Conservation (phyloP, 495 filamentous ascomycete genomes). For the Xylaria grammica region DNA sequence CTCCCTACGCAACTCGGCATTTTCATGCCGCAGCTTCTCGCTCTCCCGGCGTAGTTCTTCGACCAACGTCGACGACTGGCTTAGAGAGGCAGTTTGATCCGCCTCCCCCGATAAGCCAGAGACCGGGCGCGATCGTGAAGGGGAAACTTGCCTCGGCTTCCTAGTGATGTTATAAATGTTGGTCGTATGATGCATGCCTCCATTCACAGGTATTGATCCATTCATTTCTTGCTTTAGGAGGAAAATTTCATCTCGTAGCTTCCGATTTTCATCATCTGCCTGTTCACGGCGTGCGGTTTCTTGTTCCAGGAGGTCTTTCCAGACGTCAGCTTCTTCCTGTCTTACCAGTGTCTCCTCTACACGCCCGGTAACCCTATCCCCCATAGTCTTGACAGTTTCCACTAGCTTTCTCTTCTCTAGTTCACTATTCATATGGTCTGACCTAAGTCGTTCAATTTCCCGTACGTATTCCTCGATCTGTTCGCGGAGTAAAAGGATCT, state of each 20-base stretch:
- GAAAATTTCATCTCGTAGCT: conserved; percentile 82
- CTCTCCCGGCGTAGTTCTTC: conserved; percentile 65
- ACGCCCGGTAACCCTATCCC: conserved; percentile 62
- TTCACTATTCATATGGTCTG: conserved; percentile 76
- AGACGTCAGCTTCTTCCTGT: conserved; percentile 89
- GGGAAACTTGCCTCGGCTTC: conserved; percentile 60
- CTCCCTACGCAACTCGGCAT: conserved; percentile 88
- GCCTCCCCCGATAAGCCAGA: conserved; percentile 64
- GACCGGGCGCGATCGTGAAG: conserved; percentile 65
- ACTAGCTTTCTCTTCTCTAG: conserved; percentile 81
- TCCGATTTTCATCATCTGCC: conserved; percentile 84
- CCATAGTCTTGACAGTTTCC: conserved; percentile 75
- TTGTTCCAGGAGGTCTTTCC: conserved; percentile 93
- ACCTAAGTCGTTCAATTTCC: conserved; percentile 79
- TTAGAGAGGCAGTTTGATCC: conserved; percentile 59
- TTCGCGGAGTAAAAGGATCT: conserved; percentile 82
- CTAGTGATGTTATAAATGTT: conserved; percentile 68
- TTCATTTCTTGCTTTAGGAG: conserved; percentile 69
- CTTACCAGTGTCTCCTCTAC: conserved; percentile 70
- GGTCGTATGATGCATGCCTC: conserved; percentile 57
- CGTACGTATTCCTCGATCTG: conserved; percentile 79
- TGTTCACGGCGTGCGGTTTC: conserved; percentile 90
- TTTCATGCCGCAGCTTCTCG: conserved; percentile 85
- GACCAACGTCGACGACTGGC: conserved; percentile 70
- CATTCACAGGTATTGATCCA: conserved; percentile 33